Base-by-base conservation (phyloP, 176 grass and related monocot genomes). In the Triticum dicoccoides region DNA sequence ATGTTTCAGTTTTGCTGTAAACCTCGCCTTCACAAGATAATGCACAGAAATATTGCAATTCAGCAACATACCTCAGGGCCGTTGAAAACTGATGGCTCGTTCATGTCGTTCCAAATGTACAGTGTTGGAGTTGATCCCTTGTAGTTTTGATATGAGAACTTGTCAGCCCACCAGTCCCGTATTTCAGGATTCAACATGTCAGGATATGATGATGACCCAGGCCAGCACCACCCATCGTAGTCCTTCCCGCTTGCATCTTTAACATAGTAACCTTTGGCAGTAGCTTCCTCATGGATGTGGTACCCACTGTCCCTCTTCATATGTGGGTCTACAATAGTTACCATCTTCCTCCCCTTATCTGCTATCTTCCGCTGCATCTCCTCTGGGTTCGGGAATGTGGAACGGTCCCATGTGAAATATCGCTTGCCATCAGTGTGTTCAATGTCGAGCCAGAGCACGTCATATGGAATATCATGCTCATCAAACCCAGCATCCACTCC, bases 61-160 rank as follows among this genome's bases (percentile, higher is more conserved):
- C 12, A 54, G 2, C 11, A 11, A 38, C 76, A 87, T 91, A 95
- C 96, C 96, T 98, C 96, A 59, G 96, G 96, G 78, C 96, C 96
- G 83, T 98, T 98, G 84, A 98, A 98, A 85, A 98, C 96, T 5
- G 96, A 98, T 54, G 96, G 96, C 27, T 98, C 96, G 49, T 98
- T 98, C 96, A 98, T 98, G 85, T 98, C 96, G 76, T 95, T 98
- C 96, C 96, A 98, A 80, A 88, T 98, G 80, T 95, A 92, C 62
- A 98, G 76, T 4, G 88, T 90, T 77, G 96, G 88, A 9, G 93
- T 98, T 56, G 96, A 98, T 62, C 96, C 93, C 82, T 92, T 93
- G 82, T 98, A 98, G 76, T 88, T 92, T 83, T 92, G 73, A 18
- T 87, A 89, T 47, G 90, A 89, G 56, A 98, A 98, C 75, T 95